phyloP scores from a whole-genome alignment of 768 basidiomycete species.

The Leccinum arenicola region DNA sequence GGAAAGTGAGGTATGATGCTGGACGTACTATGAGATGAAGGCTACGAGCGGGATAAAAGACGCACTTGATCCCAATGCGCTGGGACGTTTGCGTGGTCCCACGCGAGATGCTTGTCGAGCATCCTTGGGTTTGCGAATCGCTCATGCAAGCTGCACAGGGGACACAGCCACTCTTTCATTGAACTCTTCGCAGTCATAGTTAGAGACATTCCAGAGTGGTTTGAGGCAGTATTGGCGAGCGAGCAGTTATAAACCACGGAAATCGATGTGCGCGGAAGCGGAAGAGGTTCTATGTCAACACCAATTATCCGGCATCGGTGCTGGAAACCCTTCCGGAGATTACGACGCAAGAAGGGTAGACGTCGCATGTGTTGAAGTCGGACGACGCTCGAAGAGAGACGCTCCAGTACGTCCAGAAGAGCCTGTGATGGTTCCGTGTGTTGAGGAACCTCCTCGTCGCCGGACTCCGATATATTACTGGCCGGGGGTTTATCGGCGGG shows the following conservation, averaged over 20 bases:
- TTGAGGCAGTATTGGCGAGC: slow-evolving; percentile 5
- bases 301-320: slow-evolving; percentile 37
- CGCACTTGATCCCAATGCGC: slow-evolving; percentile 37
- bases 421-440: slow-evolving; percentile 30
- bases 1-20: slow-evolving; percentile 18
- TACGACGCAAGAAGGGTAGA: slow-evolving; percentile 58
- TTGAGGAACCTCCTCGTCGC: slow-evolving; percentile 2
- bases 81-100: slow-evolving; percentile 46
- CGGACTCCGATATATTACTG: slow-evolving; percentile 9
- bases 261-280: slow-evolving; percentile 19
- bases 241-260: slow-evolving; percentile 24
- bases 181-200: slow-evolving; percentile 17
- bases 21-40: neutral
- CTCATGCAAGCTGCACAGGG: slow-evolving; percentile 50
- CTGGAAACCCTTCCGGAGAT: slow-evolving; percentile 49
- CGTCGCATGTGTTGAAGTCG: slow-evolving; percentile 38
- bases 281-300: slow-evolving; percentile 32
- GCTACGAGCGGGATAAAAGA: neutral
- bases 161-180: slow-evolving; percentile 45
- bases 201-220: slow-evolving; percentile 11
- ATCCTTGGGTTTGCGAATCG: slow-evolving; percentile 40
- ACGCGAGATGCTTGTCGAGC: slow-evolving; percentile 46
- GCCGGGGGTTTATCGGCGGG: neutral
- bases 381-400: slow-evolving; percentile 28
- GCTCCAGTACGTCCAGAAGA: slow-evolving; percentile 36